Base-by-base conservation (phyloP, 306 rosid genomes). In the Vicia faba region DNA sequence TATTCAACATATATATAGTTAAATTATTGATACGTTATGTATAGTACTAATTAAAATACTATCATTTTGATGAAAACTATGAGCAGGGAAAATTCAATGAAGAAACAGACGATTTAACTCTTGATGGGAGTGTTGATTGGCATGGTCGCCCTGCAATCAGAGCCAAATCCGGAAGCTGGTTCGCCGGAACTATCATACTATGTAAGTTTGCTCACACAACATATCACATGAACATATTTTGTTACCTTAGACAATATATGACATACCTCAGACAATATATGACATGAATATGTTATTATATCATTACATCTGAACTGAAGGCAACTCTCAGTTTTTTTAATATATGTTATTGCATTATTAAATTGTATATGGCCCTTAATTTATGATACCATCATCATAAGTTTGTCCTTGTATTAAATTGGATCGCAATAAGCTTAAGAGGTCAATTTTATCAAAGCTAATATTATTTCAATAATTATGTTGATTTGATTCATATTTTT, bases 91-190 rank as follows among this genome's bases (percentile, higher is more conserved):
- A 86, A 43, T 83, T 68, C 45, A 79, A 84, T 78, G 86, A 79
- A 54, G 97, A 82, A 19, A 23, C 64, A 73, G 87, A 84, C 19
- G 83, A 49, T 28, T 39, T 61, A 46, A 88, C 96, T 61, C 84
- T 82, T 79, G 99, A 93, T 82, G 96, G 99, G 2, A 86, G 83
- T 18, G 87, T 90, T 51, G 99, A 88, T 71, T 83, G 85, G 97
- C 85, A 84, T 75, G 96, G 95, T 23, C 80, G 76, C 4, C 90
- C 89, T 15, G 97, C 99, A 61, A 84, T 90, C 64, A 79, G 85
- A 77, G 60, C 75, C 58, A 88, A 90, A 86, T 84, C 97, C 14
- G 99, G 99, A 11, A 73, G 81, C 78, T 90, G 99, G 99, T 68
- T 81, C 62, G 97, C 97, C 33, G 99, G 95, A 78, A 88, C 48